Conservation (phyloP, 2,329 filamentous ascomycete species). For the Fusarium pilosicola region DNA sequence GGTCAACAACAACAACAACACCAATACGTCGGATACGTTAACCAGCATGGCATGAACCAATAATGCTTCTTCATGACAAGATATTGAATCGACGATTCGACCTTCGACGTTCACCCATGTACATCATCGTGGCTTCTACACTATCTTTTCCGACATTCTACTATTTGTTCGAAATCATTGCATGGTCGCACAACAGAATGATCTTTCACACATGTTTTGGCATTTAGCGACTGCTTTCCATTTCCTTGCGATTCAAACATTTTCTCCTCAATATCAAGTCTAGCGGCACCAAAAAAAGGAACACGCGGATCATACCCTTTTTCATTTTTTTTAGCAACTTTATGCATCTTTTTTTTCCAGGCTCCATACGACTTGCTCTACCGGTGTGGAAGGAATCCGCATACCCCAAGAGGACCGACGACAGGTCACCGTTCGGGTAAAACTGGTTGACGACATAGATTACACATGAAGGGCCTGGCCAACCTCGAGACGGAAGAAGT, state of each 20-base stretch:
- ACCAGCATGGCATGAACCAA: slow-evolving; percentile 56
- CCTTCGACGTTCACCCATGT: slow-evolving; percentile 13
- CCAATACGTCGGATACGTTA: slow-evolving; percentile 52
- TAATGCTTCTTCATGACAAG: slow-evolving; percentile 48
- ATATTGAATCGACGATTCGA: slow-evolving; percentile 16
- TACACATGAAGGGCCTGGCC: slow-evolving; percentile 41
- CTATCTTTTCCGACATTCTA: slow-evolving; percentile 39
- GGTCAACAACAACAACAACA: slow-evolving; percentile 50
- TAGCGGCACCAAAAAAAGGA: slow-evolving; percentile 54
- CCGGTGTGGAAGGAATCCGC: slow-evolving; percentile 26
- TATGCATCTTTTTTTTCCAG: slow-evolving; percentile 37
- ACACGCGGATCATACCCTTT: slow-evolving; percentile 53
- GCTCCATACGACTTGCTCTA: slow-evolving; percentile 39
- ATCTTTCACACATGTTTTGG: slow-evolving; percentile 53
- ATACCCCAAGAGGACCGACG: slow-evolving; percentile 28
- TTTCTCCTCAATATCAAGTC: slow-evolving; percentile 51
- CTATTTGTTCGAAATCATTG: slow-evolving; percentile 48
- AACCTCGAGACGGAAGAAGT: slow-evolving; percentile 42
- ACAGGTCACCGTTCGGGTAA: slow-evolving; percentile 39
- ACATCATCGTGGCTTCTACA: slow-evolving; percentile 21
- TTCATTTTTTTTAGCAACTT: slow-evolving; percentile 36
- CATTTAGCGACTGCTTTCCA: slow-evolving; percentile 57
- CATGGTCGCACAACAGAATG: slow-evolving; percentile 45
- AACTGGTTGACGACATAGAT: slow-evolving; percentile 44
- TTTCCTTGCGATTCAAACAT: slow-evolving; percentile 48